Evolutionary conservation across 83 land plant genomes (phyloP), one percentile per base, ranked within the genome.

Genomic region (Isoetes engelmannii): DNA sequence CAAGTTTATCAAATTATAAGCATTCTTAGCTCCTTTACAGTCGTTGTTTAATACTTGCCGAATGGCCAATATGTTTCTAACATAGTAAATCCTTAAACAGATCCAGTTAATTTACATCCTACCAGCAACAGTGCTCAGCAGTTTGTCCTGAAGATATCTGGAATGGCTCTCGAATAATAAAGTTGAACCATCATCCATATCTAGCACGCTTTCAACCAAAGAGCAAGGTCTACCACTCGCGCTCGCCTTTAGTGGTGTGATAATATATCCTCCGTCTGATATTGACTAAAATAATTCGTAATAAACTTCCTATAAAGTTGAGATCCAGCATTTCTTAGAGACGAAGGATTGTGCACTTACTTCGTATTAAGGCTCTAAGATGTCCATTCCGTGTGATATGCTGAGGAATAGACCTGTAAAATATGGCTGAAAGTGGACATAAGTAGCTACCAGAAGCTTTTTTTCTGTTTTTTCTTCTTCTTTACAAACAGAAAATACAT

Each of bases 191-290:
- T 48, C 68, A 62, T 75, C 75, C 74, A 75, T 70, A 28, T 75
- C 78, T 37, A 75, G 44, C 10, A 75, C 78, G 20, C 44, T 18
- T 53, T 75, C 78, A 18, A 75, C 78, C 50, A 75, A 57, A 42
- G 73, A 72, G 6, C 72, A 64, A 18, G 75, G 72, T 8, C 65
- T 73, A 37, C 75, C 75, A 66, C 71, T 37, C 42, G 51, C 72
- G 19, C 58, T 66, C 37, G 65, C 48, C 19, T 69, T 69, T 46
- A 75, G 53, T 10, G 78, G 78, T 15, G 78, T 75, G 43, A 75
- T 71, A 48, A 75, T 75, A 59, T 75, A 75, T 37, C 78, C 78
- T 50, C 78, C 78, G 47, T 74, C 78, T 75, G 43, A 45, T 18
- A 9, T 10, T 8, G 20, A 60, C 21, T 60, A 60, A 8, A 9